Evolutionary conservation across 495 filamentous ascomycete species (phyloP), one percentile per base, ranked within the genome.

Genomic region (Trichoderma gamsii): DNA sequence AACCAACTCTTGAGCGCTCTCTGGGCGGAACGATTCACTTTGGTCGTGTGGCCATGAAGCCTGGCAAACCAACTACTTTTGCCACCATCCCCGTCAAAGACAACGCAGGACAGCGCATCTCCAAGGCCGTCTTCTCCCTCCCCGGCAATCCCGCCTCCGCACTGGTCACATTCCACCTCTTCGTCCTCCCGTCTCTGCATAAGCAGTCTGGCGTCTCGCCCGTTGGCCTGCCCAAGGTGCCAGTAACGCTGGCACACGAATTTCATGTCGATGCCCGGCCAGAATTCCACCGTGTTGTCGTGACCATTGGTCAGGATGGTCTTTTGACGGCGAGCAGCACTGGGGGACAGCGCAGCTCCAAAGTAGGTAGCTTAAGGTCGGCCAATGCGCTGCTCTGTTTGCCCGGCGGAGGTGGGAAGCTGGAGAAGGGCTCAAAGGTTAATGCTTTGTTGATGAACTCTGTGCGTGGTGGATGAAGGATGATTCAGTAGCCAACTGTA

Each of bases 1-100:
- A 99, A 77, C 95, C 96, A 1, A 97, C 93, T 5, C 92, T 99
- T 74, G 95, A 98, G 79, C 89, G 93, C 66, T 83, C 87, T 2
- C 85, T 98, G 6, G 90, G 92, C 68, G 95, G 95, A 16, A 96
- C 90, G 0, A 96, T 99, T 72, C 95, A 98, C 77, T 99, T 99
- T 74, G 95, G 95, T 51, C 88, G 96, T 35, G 96, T 98, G 7
- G 85, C 88, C 35, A 98, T 99, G 95, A 98, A 98, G 79, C 95
- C 95, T 0, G 95, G 95, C 23, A 98, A 97, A 76, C 95, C 95
- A 4, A 97, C 93, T 12, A 98, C 96, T 3, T 99, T 98, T 72
- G 95, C 96, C 5, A 97, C 92, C 0, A 83, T 98, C 4, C 88
- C 90, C 12, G 79, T 82, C 13, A 88, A 89, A 73, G 77, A 85